These are phyloP conservation scores for Solanum paucissectum DNA, from an alignment of 257 asterid genomes.

Conservation along the genomic window DNA sequence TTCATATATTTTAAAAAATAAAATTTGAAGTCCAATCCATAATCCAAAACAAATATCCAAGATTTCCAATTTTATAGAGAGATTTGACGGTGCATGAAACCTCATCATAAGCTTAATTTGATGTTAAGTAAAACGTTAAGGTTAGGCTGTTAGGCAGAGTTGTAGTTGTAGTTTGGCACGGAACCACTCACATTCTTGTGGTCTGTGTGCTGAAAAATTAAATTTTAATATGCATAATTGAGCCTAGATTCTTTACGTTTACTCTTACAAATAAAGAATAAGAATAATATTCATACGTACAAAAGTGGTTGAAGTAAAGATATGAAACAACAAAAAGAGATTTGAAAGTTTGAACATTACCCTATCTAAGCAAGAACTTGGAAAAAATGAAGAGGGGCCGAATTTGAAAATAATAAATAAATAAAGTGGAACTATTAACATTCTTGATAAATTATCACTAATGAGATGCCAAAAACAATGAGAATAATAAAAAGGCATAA, in stretches of 20 bases:
- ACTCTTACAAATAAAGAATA: too few relatives aligned
- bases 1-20: background rate
- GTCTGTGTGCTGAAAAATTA: background rate
- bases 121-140: background rate
- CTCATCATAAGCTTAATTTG: background rate
- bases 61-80: background rate
- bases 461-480: background rate
- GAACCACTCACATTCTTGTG: background rate
- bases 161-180: background rate
- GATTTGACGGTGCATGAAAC: background rate
- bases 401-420: background rate
- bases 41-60: background rate
- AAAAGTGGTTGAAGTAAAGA: background rate
- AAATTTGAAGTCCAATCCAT: background rate
- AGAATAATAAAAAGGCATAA: background rate
- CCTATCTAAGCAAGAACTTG: background rate
- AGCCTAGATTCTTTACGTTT: background rate
- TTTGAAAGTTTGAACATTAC: background rate
- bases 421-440: background rate
- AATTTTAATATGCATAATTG: background rate
- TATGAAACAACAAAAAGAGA: background rate
- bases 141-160: background rate
- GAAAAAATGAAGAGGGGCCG: background rate
- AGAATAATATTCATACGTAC: background rate
- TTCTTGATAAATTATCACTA: background rate